These are phyloP conservation scores for Euphorbia celastroides DNA, from an alignment of 441 rosid genomes.

Conservation along the genomic window DNA sequence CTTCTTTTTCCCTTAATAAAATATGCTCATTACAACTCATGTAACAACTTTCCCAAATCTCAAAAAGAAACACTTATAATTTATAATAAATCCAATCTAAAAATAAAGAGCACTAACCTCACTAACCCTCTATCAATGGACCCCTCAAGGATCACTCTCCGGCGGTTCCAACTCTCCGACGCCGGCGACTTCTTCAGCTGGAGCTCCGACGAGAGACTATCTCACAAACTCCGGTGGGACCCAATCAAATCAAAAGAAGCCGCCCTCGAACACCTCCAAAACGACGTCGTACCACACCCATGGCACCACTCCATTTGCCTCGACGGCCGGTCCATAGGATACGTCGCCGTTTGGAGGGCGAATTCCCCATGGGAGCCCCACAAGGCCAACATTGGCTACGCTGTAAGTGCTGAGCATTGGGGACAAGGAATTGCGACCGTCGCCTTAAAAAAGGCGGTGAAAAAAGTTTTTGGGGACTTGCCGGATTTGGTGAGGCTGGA, in stretches of 20 bases:
- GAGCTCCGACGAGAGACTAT: constrained; percentile 33
- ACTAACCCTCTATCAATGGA: constrained; percentile 20
- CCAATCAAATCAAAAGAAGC: constrained; percentile 30
- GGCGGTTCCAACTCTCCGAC: constrained; percentile 40
- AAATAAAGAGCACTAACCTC: too few relatives aligned
- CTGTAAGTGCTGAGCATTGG: constrained; percentile 31
- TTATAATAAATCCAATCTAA: too few relatives aligned
- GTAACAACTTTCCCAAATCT: too few relatives aligned
- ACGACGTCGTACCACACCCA: constrained; percentile 33
- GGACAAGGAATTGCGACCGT: constrained; percentile 32
- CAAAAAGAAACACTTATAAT: too few relatives aligned
- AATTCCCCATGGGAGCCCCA: constrained; percentile 26
- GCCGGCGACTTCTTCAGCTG: constrained; percentile 39
- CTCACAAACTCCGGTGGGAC: constrained; percentile 35
- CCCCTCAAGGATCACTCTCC: constrained; percentile 35
- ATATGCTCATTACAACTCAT: too few relatives aligned
- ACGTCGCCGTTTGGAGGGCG: constrained; percentile 24
- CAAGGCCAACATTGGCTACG: constrained; percentile 35
- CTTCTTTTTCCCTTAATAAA: too few relatives aligned
- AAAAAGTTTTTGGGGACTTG: constrained; percentile 22
- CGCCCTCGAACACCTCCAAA: constrained; percentile 25
- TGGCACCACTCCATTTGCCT: constrained; percentile 42
- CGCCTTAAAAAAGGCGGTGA: constrained; percentile 36
- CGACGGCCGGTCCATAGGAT: constrained; percentile 37
- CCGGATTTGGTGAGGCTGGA: constrained; percentile 44